These are phyloP conservation scores for Globomyces pollinis-pini DNA, from an alignment of 192 early-diverging fungal genomes.

Conservation along the genomic window DNA sequence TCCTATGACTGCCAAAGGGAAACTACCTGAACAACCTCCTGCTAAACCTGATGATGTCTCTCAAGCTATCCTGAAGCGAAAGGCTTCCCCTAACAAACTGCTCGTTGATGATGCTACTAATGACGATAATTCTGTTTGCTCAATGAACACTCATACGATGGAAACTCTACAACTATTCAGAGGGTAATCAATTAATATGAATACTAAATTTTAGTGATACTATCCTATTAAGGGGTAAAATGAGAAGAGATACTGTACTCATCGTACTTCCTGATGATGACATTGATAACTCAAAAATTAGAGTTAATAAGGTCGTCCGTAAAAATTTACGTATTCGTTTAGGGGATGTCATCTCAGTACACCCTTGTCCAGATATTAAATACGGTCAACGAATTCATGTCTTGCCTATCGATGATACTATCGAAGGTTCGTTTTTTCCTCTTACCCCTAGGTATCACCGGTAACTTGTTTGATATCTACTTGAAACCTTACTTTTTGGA, in stretches of 20 bases:
- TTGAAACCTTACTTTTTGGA: conserved; percentile 98
- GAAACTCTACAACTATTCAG: conserved; percentile 87
- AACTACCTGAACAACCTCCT: too few species aligned
- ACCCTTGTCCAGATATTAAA: conserved; percentile 94
- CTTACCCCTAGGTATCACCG: too few species aligned
- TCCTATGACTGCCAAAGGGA: too few species aligned
- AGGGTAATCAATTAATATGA: conserved; percentile 40
- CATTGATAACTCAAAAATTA: conserved; percentile 85
- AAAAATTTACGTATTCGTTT: conserved; percentile 91
- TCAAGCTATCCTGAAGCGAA: conserved; percentile 91
- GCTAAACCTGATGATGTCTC: conserved; percentile 70
- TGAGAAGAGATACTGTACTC: conserved; percentile 92
- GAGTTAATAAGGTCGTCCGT: conserved; percentile 92
- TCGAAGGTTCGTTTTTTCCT: too few species aligned
- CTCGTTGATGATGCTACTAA: conserved; percentile 95
- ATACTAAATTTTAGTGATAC: conserved; percentile 59
- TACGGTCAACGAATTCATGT: conserved; percentile 96
- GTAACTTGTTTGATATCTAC: conserved; percentile 95
- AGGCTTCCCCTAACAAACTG: conserved; percentile 95
- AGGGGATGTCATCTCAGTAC: conserved; percentile 93
- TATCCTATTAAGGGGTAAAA: conserved; percentile 95
- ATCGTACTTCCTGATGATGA: conserved; percentile 89
- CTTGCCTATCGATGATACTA: conserved; percentile 93
- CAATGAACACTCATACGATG: conserved; percentile 85
- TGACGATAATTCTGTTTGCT: conserved; percentile 95